Percentiles rank a stretch among this genome's conserved stretches.
Evolutionary conservation across 176 grass and related monocot species (phyloP).

Genomic region (Phoenix dactylifera): DNA sequence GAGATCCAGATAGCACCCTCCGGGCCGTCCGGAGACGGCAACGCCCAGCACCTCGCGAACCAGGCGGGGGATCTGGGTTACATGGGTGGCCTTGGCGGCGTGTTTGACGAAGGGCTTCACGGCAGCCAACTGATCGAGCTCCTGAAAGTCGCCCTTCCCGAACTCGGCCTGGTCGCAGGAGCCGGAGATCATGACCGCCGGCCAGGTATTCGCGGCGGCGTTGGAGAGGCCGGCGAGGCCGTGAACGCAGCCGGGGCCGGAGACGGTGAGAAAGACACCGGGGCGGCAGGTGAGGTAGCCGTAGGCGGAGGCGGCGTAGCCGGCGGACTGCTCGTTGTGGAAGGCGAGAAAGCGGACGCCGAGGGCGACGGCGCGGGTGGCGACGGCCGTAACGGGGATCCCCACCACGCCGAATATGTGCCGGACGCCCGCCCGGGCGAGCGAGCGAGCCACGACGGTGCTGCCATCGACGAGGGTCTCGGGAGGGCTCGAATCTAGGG

Average conservation of each 20-base stretch:
- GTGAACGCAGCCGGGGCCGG: slow-evolving; percentile 79
- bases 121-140: slow-evolving; percentile 78
- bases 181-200: slow-evolving; percentile 75
- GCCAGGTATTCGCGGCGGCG: slow-evolving; percentile 78
- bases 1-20: slow-evolving; percentile 82
- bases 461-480: slow-evolving; percentile 47
- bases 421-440: slow-evolving; percentile 45
- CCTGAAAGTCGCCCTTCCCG: slow-evolving; percentile 89
- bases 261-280: slow-evolving; percentile 83
- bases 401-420: slow-evolving; percentile 97
- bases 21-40: slow-evolving; percentile 48
- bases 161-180: slow-evolving; percentile 71
- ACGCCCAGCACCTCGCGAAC: slow-evolving; percentile 51
- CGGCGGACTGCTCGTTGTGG: slow-evolving; percentile 88
- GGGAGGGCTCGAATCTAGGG: slow-evolving; percentile 1
- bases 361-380: slow-evolving; percentile 51
- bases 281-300: slow-evolving; percentile 58
- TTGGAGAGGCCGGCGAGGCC: slow-evolving; percentile 82
- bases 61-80: slow-evolving; percentile 65
- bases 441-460: slow-evolving; percentile 40
- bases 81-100: slow-evolving; percentile 54
- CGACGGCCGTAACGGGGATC: slow-evolving; percentile 83
- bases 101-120: slow-evolving; percentile 76
- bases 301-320: slow-evolving; percentile 80
- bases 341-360: slow-evolving; percentile 87